A percentile compares a stretch with the other conserved stretches of the same genome.
Conservation (phyloP, 1,139 yeast species). For the Nakaseomyces sp. region DNA sequence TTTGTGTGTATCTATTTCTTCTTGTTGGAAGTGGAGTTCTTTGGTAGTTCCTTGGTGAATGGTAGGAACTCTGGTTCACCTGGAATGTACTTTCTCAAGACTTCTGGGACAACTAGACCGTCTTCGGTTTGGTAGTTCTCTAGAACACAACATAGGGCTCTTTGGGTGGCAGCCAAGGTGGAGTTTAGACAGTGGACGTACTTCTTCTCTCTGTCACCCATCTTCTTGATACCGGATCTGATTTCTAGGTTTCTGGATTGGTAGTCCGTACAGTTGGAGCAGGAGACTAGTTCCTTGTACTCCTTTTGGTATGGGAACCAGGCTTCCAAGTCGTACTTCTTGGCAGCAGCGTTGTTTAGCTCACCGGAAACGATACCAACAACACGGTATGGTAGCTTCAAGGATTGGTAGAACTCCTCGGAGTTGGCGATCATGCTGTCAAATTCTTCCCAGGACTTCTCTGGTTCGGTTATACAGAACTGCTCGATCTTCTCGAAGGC, state of each 20-base stretch:
- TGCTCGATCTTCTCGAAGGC: constrained; percentile 98
- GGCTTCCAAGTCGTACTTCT: constrained; percentile 97
- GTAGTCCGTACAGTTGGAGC: constrained; percentile 98
- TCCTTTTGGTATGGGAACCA: constrained; percentile 99
- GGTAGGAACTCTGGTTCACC: constrained; percentile 98
- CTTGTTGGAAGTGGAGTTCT: constrained; percentile 82
- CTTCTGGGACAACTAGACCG: constrained; percentile 90
- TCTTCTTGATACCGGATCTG: constrained; percentile 96
- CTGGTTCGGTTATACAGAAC: constrained; percentile 92
- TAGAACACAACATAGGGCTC: constrained; percentile 92
- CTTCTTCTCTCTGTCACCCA: constrained; percentile 92
- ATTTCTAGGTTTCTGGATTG: constrained; percentile 97
- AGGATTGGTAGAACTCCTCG: constrained; percentile 88
- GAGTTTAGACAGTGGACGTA: constrained; percentile 98
- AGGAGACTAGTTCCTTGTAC: constrained; percentile 94
- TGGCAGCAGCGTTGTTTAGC: constrained; percentile 97
- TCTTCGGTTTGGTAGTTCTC: constrained; percentile 98
- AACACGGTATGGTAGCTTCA: constrained; percentile 90
- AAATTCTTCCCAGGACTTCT: constrained; percentile 94
- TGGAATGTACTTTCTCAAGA: constrained; percentile 88
- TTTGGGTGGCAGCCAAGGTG: constrained; percentile 94
- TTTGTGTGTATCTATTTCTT: constrained; percentile 28
- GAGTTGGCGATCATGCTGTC: constrained; percentile 87
- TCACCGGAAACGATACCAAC: constrained; percentile 98
- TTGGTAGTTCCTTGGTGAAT: constrained; percentile 81